These are phyloP conservation scores for Mortierella sp. DNA, from an alignment of 371 early-diverging fungal species.

Conservation along the genomic window DNA sequence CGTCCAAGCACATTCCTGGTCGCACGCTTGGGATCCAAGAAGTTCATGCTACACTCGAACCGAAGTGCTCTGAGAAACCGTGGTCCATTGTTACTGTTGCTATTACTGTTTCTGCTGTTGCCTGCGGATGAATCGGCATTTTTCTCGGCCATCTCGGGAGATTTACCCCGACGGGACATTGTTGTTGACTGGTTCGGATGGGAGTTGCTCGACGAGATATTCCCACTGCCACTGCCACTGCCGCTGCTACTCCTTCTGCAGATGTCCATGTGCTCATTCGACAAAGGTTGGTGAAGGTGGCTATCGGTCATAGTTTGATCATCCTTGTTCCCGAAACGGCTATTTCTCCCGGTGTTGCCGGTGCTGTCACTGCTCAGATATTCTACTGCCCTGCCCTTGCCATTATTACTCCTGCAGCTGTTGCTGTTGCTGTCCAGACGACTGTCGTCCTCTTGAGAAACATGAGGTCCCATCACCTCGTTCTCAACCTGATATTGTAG, in stretches of 20 bases:
- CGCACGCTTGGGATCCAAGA: conserved; percentile 49
- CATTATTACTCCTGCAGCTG: neutral
- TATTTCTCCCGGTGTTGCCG: neutral
- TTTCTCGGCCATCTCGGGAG: conserved; percentile 4
- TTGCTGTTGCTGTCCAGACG: neutral
- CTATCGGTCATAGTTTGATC: neutral
- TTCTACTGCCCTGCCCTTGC: neutral
- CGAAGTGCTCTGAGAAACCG: conserved; percentile 31
- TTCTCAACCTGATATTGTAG: conserved; percentile 37
- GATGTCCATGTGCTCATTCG: neutral
- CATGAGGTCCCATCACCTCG: conserved; percentile 9
- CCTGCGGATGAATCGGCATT: neutral
- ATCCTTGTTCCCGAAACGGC: neutral
- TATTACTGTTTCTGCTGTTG: neutral
- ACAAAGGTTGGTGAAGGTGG: neutral
- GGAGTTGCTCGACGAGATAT: neutral
- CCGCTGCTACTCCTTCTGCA: neutral
- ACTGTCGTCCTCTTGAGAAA: neutral
- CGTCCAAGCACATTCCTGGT: conserved; percentile 50
- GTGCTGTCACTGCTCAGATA: neutral
- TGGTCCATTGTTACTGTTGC: conserved; percentile 20
- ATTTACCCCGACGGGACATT: neutral
- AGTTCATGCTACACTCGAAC: conserved; percentile 58
- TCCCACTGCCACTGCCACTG: neutral
- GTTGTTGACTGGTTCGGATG: neutral